These are phyloP conservation scores for Fraxinus velutina DNA, from an alignment of 305 asterid genomes.

Conservation along the genomic window DNA sequence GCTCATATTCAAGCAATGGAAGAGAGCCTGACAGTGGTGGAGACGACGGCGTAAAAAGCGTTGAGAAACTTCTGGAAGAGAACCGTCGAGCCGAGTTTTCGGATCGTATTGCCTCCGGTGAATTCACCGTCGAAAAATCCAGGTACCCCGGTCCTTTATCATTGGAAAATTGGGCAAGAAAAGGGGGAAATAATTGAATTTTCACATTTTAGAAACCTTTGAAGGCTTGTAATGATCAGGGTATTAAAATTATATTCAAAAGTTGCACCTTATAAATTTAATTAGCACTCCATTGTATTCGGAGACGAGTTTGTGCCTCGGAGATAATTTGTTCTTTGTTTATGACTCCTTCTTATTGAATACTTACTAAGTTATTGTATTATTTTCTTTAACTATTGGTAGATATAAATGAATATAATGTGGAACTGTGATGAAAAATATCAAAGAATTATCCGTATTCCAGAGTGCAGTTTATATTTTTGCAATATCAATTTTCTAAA, in stretches of 20 bases:
- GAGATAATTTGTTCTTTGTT: background rate
- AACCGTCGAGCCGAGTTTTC: constrained; percentile 75
- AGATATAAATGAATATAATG: background rate
- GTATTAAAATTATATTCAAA: background rate
- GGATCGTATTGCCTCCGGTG: constrained; percentile 85
- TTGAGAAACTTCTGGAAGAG: constrained; percentile 56
- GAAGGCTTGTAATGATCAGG: background rate
- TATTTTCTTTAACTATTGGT: background rate
- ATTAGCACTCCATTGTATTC: background rate
- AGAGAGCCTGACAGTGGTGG: constrained; percentile 25
- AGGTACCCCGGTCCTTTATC: constrained; percentile 37
- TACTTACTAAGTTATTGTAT: background rate
- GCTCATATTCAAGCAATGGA: constrained; percentile 56
- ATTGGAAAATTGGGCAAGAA: background rate
- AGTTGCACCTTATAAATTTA: background rate
- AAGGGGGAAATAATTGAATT: background rate
- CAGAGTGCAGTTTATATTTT: background rate
- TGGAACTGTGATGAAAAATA: background rate
- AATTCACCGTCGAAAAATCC: constrained; percentile 63
- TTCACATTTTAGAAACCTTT: background rate
- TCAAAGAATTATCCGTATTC: background rate
- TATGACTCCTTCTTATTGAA: background rate
- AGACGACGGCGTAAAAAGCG: constrained; percentile 48
- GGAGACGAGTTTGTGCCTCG: background rate
- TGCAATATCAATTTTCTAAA: background rate